A percentile compares a stretch with the other conserved stretches of the same genome.
phyloP scores from a whole-genome alignment of 2,329 filamentous ascomycete species.

The Monosporascus sp. region DNA sequence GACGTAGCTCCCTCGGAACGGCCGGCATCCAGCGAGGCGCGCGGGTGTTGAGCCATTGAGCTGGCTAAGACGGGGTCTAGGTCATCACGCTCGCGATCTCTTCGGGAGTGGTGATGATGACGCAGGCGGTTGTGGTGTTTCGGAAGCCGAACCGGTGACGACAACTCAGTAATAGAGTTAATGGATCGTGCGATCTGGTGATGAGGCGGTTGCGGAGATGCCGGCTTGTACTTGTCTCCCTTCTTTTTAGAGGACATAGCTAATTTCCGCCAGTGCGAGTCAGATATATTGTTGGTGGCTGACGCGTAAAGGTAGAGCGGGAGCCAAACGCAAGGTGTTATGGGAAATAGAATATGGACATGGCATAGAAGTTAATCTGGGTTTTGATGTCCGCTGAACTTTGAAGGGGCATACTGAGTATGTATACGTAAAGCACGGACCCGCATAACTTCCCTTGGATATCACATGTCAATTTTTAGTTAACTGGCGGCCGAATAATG shows the following conservation, averaged over 20 bases:
- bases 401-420: not conserved
- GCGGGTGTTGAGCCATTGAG: slow-evolving; percentile 23
- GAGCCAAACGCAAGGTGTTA: not conserved
- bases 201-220: slow-evolving; percentile 33
- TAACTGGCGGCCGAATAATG: too few relatives aligned
- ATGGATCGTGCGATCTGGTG: slow-evolving; percentile 54
- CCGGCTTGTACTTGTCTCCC: slow-evolving; percentile 22
- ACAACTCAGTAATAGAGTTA: slow-evolving; percentile 50
- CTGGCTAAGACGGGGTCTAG: slow-evolving; percentile 23
- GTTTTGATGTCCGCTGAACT: too few relatives aligned
- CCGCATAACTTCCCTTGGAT: not conserved
- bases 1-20: slow-evolving; percentile 38
- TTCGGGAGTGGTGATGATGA: slow-evolving; percentile 33
- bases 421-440: not conserved
- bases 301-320: not conserved
- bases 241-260: slow-evolving; percentile 27
- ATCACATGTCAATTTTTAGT: not conserved
- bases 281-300: not conserved
- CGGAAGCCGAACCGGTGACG: slow-evolving; percentile 38
- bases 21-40: slow-evolving; percentile 40
- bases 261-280: not conserved
- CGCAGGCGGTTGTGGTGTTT: slow-evolving; percentile 13
- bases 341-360: not conserved
- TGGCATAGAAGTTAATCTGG: too few relatives aligned
- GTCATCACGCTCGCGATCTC: slow-evolving; percentile 29